Conservation (phyloP, 495 filamentous ascomycete genomes). For the Daldinia vernicosa region DNA sequence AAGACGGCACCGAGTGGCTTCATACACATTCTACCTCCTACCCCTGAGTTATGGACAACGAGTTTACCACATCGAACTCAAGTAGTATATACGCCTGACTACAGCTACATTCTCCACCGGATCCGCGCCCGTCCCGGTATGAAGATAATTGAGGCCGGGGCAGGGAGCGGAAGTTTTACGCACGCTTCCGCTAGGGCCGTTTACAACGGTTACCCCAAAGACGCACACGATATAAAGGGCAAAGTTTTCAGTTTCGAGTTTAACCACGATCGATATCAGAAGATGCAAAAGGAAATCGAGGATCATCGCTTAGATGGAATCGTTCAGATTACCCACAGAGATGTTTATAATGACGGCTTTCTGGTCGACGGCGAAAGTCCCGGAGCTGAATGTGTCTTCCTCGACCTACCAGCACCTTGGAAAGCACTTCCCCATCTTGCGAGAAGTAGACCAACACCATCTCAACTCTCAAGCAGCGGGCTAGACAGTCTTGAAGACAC, state of each 20-base stretch:
- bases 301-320: conserved; percentile 76
- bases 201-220: conserved; percentile 77
- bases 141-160: conserved; percentile 88
- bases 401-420: conserved; percentile 94
- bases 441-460: conserved; percentile 58
- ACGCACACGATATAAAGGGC: conserved; percentile 60
- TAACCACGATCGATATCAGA: conserved; percentile 77
- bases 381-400: conserved; percentile 81
- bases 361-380: conserved; percentile 65
- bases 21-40: conserved; percentile 87
- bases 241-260: conserved; percentile 95
- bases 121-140: conserved; percentile 83
- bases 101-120: conserved; percentile 92
- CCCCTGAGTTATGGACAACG: conserved; percentile 91
- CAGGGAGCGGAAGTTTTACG: conserved; percentile 94
- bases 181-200: conserved; percentile 89
- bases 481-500: conserved; percentile 23
- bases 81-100: conserved; percentile 97
- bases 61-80: conserved; percentile 94
- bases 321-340: conserved; percentile 85
- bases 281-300: conserved; percentile 75
- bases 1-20: conserved; percentile 81
- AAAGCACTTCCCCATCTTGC: conserved; percentile 86
- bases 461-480: conserved; percentile 22
- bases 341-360: conserved; percentile 92